Percentiles rank a stretch among this genome's conserved stretches.
These are phyloP conservation scores for Spirogloea muscicola DNA, from an alignment of 139 green algal species.

Conservation along the genomic window DNA sequence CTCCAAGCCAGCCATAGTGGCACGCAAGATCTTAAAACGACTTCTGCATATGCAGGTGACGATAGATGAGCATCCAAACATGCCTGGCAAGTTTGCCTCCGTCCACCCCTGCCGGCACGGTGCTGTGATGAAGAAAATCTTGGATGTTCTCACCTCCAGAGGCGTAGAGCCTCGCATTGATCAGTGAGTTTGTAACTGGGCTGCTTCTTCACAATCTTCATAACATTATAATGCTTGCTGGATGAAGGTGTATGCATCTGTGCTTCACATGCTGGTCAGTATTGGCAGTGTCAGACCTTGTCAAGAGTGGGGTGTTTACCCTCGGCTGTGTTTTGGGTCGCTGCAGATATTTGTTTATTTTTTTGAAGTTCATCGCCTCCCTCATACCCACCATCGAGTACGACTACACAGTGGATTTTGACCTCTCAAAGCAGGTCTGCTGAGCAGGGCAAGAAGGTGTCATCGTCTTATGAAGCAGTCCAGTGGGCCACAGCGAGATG, in stretches of 20 bases:
- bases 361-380: constrained; percentile 60
- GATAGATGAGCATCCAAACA: constrained; percentile 56
- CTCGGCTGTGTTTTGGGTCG: not conserved
- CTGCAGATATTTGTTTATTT: constrained; percentile 57
- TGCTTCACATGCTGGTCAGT: too few species aligned
- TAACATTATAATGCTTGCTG: too few species aligned
- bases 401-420: constrained; percentile 57
- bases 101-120: constrained; percentile 60
- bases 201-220: too few species aligned
- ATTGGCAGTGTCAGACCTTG: too few species aligned
- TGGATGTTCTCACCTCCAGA: constrained; percentile 31
- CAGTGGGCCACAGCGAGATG: too few species aligned
- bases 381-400: constrained; percentile 63
- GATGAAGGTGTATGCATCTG: too few species aligned
- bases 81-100: constrained; percentile 46
- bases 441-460: too few species aligned
- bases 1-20: too few species aligned
- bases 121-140: constrained; percentile 57
- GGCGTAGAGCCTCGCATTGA: constrained; percentile 44
- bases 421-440: too few species aligned
- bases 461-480: too few species aligned
- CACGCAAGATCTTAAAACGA: too few species aligned
- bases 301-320: not conserved
- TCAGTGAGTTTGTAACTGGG: too few species aligned
- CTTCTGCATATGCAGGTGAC: constrained; percentile 57